phyloP scores from a whole-genome alignment of 768 basidiomycete species.

The Multifurca ochricompacta region DNA sequence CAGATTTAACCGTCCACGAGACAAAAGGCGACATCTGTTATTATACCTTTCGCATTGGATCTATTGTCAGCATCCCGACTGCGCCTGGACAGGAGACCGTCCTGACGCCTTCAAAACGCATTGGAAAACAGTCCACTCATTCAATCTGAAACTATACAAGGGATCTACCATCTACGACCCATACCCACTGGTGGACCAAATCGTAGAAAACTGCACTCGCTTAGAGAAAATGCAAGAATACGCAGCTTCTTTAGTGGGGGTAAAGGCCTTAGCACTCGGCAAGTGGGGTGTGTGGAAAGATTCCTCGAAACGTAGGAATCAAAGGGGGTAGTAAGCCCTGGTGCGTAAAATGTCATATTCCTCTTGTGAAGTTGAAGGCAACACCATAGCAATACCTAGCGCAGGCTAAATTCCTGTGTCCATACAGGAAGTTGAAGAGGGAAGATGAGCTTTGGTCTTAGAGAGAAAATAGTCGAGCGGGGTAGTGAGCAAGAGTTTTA shows the following conservation, averaged over 20 bases:
- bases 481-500: too few species aligned
- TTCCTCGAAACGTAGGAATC: neutral
- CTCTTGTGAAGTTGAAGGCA: too few species aligned
- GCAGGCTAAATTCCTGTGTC: too few species aligned
- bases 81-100: constrained; percentile 6
- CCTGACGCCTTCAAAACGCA: neutral
- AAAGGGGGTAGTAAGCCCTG: too few species aligned
- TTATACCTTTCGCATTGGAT: constrained; percentile 1
- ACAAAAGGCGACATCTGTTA: neutral
- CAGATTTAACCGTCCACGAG: neutral
- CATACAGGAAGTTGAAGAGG: too few species aligned
- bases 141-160: neutral
- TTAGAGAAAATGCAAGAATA: neutral
- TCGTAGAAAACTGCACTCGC: neutral
- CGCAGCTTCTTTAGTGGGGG: neutral
- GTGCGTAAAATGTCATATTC: too few species aligned
- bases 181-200: neutral
- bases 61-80: neutral
- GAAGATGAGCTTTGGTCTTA: too few species aligned
- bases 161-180: neutral
- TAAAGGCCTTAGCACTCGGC: neutral
- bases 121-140: neutral
- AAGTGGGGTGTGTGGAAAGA: neutral
- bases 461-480: too few species aligned
- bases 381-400: too few species aligned